Base-by-base conservation (phyloP, 495 filamentous ascomycete genomes). In the Xylaria scruposa region DNA sequence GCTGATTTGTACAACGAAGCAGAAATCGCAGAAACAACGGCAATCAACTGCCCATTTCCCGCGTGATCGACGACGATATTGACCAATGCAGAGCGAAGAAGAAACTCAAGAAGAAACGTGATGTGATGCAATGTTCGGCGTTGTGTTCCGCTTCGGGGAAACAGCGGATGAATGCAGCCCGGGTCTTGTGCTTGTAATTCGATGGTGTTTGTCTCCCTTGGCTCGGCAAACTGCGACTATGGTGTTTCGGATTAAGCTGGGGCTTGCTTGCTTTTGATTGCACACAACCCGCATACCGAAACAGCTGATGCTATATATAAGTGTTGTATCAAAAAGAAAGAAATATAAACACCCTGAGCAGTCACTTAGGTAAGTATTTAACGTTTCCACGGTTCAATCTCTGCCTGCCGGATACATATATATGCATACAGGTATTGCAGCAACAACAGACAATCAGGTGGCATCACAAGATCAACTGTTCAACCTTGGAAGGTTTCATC, bases 91-190 rank as follows among this genome's bases (percentile, higher is more conserved):
- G 17, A 36, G 24, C 29, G 8, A 46, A 53, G 8, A 36, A 31
- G 19, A 53, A 38, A 8, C 3, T 21, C 38, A 12, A 53, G 8
- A 36, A 31, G 19, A 53, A 38, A 8, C 3, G 13, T 46, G 13
- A 26, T 67, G 31, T 67, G 60, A 44, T 21, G 54, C 31, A 5
- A 19, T 61, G 44, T 36, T 65, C 12, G 61, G 40, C 42, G 51
- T 31, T 44, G 21, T 31, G 24, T 65, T 65, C 17, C 10, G 31
- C 63, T 53, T 51, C 44, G 44, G 44, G 62, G 44, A 49, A 66
- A 51, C 62, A 51, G 29, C 5, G 26, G 62, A 2, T 66, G 13
- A 38, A 26, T 46, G 40, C 12, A 24, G 36, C 17, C 2, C 38
- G 42, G 56, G 7, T 33, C 21, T 31, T 15, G 33, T 36, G 33